These are phyloP conservation scores for Avena atlantica DNA, from an alignment of 176 grass and related monocot species.

Conservation along the genomic window DNA sequence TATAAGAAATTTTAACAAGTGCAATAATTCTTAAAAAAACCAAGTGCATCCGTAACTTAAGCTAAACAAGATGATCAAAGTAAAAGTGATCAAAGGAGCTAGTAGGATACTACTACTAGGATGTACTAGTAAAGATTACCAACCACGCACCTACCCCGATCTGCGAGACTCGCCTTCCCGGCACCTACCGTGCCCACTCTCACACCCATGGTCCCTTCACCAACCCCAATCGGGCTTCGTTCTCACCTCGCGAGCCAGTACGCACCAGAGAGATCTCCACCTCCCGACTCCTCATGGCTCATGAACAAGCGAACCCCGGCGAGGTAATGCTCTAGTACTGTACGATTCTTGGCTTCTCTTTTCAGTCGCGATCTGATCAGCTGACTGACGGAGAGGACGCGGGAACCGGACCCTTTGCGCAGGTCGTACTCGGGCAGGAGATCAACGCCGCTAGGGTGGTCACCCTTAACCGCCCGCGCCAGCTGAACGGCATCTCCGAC, in stretches of 20 bases:
- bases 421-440: conserved; percentile 88
- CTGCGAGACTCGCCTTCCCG: neutral
- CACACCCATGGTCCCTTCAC: neutral
- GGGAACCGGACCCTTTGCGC: neutral
- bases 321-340: conserved; percentile 49
- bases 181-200: conserved; percentile 9
- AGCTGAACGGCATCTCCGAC: conserved; percentile 85
- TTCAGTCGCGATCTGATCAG: neutral
- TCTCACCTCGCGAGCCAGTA: neutral
- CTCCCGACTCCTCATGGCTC: conserved; percentile 47
- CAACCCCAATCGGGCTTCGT: neutral
- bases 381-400: neutral
- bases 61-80: too few species aligned
- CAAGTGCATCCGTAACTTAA: too few species aligned
- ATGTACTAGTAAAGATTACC: too few species aligned
- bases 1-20: too few species aligned
- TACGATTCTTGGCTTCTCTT: neutral
- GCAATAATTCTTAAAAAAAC: too few species aligned
- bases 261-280: neutral
- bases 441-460: conserved; percentile 58
- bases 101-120: too few species aligned
- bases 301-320: conserved; percentile 44
- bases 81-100: too few species aligned
- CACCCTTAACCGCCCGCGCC: conserved; percentile 89
- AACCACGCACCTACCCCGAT: neutral